Base-by-base conservation (phyloP, 306 rosid genomes). In the Astragalus glycyphyllos region DNA sequence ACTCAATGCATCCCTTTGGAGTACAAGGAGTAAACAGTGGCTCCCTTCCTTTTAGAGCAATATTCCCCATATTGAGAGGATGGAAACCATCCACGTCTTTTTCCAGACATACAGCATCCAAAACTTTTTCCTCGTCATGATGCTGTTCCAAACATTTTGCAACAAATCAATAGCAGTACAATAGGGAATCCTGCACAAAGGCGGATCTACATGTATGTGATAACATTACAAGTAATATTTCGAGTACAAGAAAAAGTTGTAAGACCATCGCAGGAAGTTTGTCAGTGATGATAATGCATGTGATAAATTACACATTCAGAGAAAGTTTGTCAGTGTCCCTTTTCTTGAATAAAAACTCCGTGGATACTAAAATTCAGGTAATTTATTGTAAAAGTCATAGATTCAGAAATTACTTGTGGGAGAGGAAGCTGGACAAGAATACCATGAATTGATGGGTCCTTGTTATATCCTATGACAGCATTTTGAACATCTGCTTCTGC, bases 391-490 rank as follows among this genome's bases (percentile, higher is more conserved):
- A 47, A 46, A 15, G 78, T 38, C 53, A 72, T 50, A 76, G 90
- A 83, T 84, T 70, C 48, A 83, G 83, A 86, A 84, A 77, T 88
- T 88, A 93, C 97, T 80, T 87, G 88, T 38, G 97, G 97, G 41
- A 90, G 89, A 78, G 98, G 98, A 83, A 93, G 98, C 83, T 93
- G 98, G 82, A 93, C 96, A 58, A 93, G 96, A 74, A 93, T 81
- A 62, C 98, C 98, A 71, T 93, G 96, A 84, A 93, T 69, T 58
- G 96, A 84, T 13, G 89, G 90, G 84, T 93, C 97, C 70, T 47
- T 77, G 73, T 87, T 86, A 73, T 82, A 90, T 62, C 82, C 62
- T 56, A 79, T 82, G 72, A 90, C 49, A 65, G 86, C 84, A 47
- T 81, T 78, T 57, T 74, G 79, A 77, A 93, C 83, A 70, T 90